Percentiles rank a stretch among this genome's conserved stretches.
These are phyloP conservation scores for Clonostachys sp. DNA, from an alignment of 2,329 filamentous ascomycete genomes.

Conservation along the genomic window DNA sequence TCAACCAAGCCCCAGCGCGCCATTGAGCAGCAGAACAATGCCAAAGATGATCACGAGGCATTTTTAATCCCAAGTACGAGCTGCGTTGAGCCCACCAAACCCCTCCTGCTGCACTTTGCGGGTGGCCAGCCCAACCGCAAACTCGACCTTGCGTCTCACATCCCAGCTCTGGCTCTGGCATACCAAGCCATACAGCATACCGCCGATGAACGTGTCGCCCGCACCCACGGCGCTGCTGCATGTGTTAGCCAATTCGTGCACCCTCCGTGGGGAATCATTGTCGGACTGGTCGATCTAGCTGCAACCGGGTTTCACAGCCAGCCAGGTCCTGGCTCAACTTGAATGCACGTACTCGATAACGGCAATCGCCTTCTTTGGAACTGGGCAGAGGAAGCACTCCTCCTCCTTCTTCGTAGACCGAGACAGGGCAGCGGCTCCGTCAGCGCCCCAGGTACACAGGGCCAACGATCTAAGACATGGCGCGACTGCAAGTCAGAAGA, in stretches of 20 bases:
- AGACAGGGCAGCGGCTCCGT: constrained; percentile 33
- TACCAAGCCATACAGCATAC: constrained; percentile 59
- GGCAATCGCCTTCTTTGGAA: constrained; percentile 19
- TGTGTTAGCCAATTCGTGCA: constrained; percentile 5
- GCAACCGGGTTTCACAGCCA: too few species aligned
- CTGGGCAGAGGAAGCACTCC: constrained; percentile 28
- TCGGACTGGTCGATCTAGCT: too few species aligned
- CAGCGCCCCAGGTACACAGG: constrained; percentile 56
- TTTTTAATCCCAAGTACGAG: too few species aligned
- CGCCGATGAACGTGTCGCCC: constrained; percentile 72
- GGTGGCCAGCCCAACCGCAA: constrained; percentile 64
- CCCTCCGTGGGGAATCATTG: not conserved
- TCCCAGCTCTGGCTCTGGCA: constrained; percentile 44
- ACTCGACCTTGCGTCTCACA: constrained; percentile 41
- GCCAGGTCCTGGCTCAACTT: too few species aligned
- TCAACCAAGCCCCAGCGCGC: too few species aligned
- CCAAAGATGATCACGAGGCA: too few species aligned
- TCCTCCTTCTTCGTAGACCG: constrained; percentile 11
- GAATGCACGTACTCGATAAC: too few species aligned
- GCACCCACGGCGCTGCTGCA: constrained; percentile 61
- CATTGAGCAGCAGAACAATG: too few species aligned
- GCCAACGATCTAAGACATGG: constrained; percentile 33
- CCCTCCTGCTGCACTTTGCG: constrained; percentile 65
- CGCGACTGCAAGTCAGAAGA: not conserved
- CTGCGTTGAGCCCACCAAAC: constrained; percentile 45